These are phyloP conservation scores for Babesia divergens DNA, from an alignment of 169 alveolate genomes.

Conservation along the genomic window DNA sequence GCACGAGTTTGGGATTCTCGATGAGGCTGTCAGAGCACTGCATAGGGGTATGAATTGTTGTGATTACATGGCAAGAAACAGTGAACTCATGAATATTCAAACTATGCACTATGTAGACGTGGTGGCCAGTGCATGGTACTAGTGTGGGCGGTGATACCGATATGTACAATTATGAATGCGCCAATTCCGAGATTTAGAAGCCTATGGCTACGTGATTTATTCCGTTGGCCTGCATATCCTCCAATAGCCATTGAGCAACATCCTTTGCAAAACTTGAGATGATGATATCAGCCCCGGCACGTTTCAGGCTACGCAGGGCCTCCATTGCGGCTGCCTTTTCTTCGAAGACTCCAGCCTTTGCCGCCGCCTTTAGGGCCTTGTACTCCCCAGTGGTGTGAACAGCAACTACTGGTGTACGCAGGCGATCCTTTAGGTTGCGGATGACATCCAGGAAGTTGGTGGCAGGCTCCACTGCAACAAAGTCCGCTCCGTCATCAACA, in stretches of 20 bases:
- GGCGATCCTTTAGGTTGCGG: conserved; percentile 45
- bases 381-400: conserved; percentile 71
- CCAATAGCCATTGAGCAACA: conserved; percentile 69
- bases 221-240: conserved; percentile 69
- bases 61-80: not conserved
- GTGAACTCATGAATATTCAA: not conserved
- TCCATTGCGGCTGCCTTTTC: conserved; percentile 82
- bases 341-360: conserved; percentile 53
- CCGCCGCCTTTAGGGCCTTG: conserved; percentile 66
- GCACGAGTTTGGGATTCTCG: conserved; percentile 23
- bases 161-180: not conserved
- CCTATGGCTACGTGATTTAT: conserved; percentile 58
- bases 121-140: not conserved
- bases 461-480: conserved; percentile 73
- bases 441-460: conserved; percentile 62
- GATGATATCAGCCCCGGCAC: conserved; percentile 88
- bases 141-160: not conserved
- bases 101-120: too few species aligned
- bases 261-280: conserved; percentile 81
- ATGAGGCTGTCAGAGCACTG: conserved; percentile 18
- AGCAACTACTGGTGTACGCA: conserved; percentile 66
- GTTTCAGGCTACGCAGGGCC: conserved; percentile 72
- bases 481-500: conserved; percentile 68
- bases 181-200: conserved; percentile 26
- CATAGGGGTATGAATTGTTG: not conserved